phyloP scores from a whole-genome alignment of 495 filamentous ascomycete genomes.

The Annulohypoxylon bovei region DNA sequence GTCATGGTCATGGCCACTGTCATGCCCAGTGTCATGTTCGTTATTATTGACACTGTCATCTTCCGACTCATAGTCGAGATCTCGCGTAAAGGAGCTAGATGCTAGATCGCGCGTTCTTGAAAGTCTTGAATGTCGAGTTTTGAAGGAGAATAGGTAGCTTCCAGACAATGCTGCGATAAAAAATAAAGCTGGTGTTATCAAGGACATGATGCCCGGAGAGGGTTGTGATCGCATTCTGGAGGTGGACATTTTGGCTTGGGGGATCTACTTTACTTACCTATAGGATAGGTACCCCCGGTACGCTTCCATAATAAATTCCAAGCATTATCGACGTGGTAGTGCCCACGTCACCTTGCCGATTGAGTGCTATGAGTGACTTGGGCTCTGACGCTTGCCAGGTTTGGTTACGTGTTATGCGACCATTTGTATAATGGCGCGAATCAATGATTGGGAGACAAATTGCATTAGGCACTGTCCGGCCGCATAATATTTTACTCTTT shows the following conservation, averaged over 20 bases:
- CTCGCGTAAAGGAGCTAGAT: constrained; percentile 9
- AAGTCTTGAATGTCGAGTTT: constrained; percentile 13
- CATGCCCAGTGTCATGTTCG: neutral
- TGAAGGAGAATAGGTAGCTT: constrained; percentile 31
- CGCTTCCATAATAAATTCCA: constrained; percentile 27
- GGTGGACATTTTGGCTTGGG: constrained; percentile 23
- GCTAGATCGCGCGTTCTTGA: constrained; percentile 22
- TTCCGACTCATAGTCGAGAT: constrained; percentile 16
- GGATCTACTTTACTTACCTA: constrained; percentile 33
- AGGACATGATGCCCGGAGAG: constrained; percentile 35
- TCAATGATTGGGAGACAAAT: constrained; percentile 12
- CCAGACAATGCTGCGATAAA: constrained; percentile 34
- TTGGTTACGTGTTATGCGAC: constrained; percentile 33
- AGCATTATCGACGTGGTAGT: constrained; percentile 11
- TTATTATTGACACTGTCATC: constrained; percentile 14
- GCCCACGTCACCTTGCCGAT: constrained; percentile 32
- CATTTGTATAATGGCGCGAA: constrained; percentile 31
- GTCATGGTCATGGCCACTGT: neutral
- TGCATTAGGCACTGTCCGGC: constrained; percentile 20
- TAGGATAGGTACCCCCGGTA: constrained; percentile 32
- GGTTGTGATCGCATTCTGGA: constrained; percentile 27
- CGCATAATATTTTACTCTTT: neutral
- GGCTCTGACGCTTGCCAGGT: constrained; percentile 26
- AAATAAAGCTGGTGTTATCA: constrained; percentile 33
- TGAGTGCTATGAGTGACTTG: constrained; percentile 24